phyloP scores from a whole-genome alignment of 148 eudicot genomes.

The Camellia granthamiana region DNA sequence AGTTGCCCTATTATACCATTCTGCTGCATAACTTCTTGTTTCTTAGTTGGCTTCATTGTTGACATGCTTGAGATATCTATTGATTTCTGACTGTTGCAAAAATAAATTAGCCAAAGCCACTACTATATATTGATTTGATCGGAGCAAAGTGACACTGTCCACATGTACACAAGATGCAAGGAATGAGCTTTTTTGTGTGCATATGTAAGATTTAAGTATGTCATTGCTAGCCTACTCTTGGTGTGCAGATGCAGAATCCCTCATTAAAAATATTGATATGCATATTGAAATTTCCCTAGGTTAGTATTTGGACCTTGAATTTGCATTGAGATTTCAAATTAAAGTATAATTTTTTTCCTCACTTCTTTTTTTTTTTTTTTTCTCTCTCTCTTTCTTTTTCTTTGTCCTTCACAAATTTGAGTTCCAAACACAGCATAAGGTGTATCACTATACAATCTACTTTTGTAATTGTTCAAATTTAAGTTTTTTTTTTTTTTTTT shows the following conservation, averaged over 20 bases:
- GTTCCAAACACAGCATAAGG: no score
- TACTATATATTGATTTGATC: background rate
- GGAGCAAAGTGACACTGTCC: background rate
- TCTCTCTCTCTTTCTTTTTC: no score
- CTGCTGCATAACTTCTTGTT: background rate
- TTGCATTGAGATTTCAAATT: no score
- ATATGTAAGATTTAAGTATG: background rate
- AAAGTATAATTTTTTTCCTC: no score
- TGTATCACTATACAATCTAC: background rate
- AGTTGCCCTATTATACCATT: background rate
- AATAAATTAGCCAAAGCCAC: background rate
- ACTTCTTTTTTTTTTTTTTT: no score
- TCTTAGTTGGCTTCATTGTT: background rate
- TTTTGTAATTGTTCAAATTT: background rate
- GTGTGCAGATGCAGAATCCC: background rate
- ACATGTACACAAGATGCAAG: background rate
- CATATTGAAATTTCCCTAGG: no score
- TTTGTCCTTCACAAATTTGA: no score
- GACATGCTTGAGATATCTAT: background rate
- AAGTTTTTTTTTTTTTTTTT: no score
- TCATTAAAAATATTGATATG: no score
- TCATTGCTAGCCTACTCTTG: background rate
- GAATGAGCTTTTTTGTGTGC: background rate
- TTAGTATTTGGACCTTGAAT: no score
- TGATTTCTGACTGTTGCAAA: background rate